Conservation (phyloP, 805 yeast genomes). For the Cyberlindnera petersonii region DNA sequence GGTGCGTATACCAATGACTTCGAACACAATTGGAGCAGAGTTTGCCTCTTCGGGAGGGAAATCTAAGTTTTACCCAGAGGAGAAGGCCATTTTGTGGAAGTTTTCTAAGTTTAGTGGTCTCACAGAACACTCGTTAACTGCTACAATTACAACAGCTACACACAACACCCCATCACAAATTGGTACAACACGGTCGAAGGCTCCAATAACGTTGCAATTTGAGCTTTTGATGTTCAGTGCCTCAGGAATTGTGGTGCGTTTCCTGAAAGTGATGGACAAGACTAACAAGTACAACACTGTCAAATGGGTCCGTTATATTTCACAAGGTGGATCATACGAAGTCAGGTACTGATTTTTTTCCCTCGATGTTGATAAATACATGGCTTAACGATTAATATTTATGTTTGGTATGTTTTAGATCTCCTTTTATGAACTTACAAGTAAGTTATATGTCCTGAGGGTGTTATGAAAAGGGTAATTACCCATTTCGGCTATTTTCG, state of each 20-base stretch:
- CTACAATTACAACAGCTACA: constrained; percentile 38
- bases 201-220: constrained; percentile 73
- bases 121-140: constrained; percentile 56
- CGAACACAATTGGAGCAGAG: constrained; percentile 47
- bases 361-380: not conserved
- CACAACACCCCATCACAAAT: not conserved
- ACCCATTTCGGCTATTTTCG: too few relatives aligned
- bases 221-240: constrained; percentile 68
- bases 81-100: constrained; percentile 64
- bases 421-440: too few relatives aligned
- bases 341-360: constrained; percentile 48
- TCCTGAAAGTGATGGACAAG: constrained; percentile 60
- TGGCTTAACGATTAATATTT: too few relatives aligned
- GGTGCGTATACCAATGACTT: constrained; percentile 67
- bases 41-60: constrained; percentile 56
- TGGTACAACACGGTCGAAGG: constrained; percentile 37
- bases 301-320: constrained; percentile 82
- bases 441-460: too few relatives aligned
- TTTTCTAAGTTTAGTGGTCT: constrained; percentile 65
- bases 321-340: constrained; percentile 79
- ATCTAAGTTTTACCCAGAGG: constrained; percentile 63
- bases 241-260: constrained; percentile 72
- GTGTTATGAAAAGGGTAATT: too few relatives aligned
- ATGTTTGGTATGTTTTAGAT: too few relatives aligned
- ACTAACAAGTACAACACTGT: constrained; percentile 63